These are phyloP conservation scores for Phycomyces nitens DNA, from an alignment of 192 early-diverging fungal genomes.

Conservation along the genomic window DNA sequence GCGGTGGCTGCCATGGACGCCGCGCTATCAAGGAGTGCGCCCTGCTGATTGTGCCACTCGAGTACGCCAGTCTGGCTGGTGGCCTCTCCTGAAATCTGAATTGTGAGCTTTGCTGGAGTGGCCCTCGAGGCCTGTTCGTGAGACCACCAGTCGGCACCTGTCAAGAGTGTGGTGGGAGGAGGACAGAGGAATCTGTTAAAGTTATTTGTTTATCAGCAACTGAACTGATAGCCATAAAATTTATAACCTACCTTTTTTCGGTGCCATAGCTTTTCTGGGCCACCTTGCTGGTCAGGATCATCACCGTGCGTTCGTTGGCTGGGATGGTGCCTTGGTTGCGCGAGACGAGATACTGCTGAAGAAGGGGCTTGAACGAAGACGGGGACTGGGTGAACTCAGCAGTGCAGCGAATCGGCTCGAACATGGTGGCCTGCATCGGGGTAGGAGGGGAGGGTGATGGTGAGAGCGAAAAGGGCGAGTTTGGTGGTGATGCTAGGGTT, in stretches of 20 bases:
- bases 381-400: conserved; percentile 10
- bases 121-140: neutral
- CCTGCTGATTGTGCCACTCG: conserved; percentile 44
- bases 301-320: conserved; percentile 55
- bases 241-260: conserved; percentile 67
- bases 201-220: neutral
- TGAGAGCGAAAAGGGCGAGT: conserved; percentile 6
- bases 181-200: conserved; percentile 69
- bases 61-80: conserved; percentile 46
- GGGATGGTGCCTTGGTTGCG: conserved; percentile 30
- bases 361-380: conserved; percentile 26
- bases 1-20: conserved; percentile 6
- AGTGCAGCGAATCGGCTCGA: conserved; percentile 11
- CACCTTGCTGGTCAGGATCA: conserved; percentile 82
- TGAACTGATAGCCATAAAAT: conserved; percentile 1
- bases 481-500: conserved; percentile 8
- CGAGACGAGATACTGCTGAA: conserved; percentile 45
- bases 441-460: conserved; percentile 31
- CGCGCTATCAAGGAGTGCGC: conserved; percentile 2
- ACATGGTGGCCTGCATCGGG: conserved; percentile 15
- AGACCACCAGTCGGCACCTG: conserved; percentile 68
- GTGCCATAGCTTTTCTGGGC: conserved; percentile 94
- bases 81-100: conserved; percentile 29
- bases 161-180: conserved; percentile 71
- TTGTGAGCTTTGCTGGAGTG: conserved; percentile 30